Evolutionary conservation across 257 asterid genomes (phyloP).

Genomic region (Lycium ferocissimum): DNA sequence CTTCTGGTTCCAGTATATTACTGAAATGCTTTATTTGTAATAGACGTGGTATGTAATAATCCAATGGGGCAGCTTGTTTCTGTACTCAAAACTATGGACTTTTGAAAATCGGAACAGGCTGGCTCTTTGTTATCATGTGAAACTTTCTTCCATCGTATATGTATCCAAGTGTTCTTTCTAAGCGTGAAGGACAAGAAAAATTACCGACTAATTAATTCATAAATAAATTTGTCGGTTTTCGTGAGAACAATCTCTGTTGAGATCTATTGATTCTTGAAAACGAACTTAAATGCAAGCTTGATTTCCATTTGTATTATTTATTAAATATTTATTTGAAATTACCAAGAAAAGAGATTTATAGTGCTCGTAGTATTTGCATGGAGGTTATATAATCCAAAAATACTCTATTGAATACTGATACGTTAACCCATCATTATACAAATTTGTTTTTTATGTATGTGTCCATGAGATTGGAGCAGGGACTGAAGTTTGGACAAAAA

Average conservation of each 20-base stretch:
- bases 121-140: not conserved
- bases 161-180: not conserved
- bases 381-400: not conserved
- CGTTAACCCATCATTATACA: not conserved
- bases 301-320: not conserved
- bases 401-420: not conserved
- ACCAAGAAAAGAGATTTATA: not conserved
- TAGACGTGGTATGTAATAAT: slow-evolving; percentile 15
- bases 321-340: not conserved
- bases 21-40: not conserved
- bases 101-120: not conserved
- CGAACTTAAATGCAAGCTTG: no score
- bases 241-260: not conserved
- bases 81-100: not conserved
- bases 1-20: slow-evolving; percentile 18
- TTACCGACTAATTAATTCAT: not conserved
- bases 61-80: not conserved
- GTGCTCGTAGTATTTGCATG: not conserved
- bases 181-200: not conserved
- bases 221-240: not conserved
- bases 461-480: not conserved
- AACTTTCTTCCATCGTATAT: not conserved
- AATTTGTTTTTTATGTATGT: not conserved
- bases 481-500: not conserved
- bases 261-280: not conserved